Evolutionary conservation across 2,329 filamentous ascomycete genomes (phyloP), one percentile per base, ranked within the genome.

Genomic region (Purpureocillium takamizusanense): DNA sequence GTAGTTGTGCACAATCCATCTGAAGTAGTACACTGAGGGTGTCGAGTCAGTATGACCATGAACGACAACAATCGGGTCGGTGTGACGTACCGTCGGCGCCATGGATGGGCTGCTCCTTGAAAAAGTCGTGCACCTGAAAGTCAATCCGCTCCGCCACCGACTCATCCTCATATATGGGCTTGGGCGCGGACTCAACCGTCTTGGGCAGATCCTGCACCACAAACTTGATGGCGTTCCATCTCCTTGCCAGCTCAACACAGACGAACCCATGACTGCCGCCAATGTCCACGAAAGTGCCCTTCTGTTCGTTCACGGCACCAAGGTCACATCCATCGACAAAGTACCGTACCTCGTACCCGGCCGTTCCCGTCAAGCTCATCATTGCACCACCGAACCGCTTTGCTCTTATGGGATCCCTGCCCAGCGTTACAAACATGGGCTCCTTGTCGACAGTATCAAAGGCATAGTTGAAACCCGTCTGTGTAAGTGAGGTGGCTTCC

Each of bases 1-100:
- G 59, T 76, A 76, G 56, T 81, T 77, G 51, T 81, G 75, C 7
- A 81, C 55, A 44, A 81, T 77, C 65, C 69, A 71, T 35, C 74
- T 70, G 54, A 78, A 69, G 47, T 72, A 65, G 56, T 78, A 81
- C 14, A 78, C 61, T 67, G 21, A 25, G 10, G 21, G 10, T 14
- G 8, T 7, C 25, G 28, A 13, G 44, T 55, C 15, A 51, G 46
- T 31, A 38, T 25, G 11, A 4, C 12, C 4, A 16, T 25, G 16
- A 18, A 6, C 7, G 28, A 13, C 28, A 14, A 5, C 11, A 30
- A 30, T 14, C 7, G 12, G 28, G 7, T 12, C 28, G n/a, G 11
- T 6, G 28, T 6, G 7, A 42, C 60, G 41, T 46, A 69, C 66
- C 66, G 47, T 78, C 74, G 1, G 73, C 77, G 4, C 52, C 65